A percentile compares a stretch with the other conserved stretches of the same genome.
Evolutionary conservation across 371 early-diverging fungal genomes (phyloP).

Genomic region (Actinomortierella ambigua): DNA sequence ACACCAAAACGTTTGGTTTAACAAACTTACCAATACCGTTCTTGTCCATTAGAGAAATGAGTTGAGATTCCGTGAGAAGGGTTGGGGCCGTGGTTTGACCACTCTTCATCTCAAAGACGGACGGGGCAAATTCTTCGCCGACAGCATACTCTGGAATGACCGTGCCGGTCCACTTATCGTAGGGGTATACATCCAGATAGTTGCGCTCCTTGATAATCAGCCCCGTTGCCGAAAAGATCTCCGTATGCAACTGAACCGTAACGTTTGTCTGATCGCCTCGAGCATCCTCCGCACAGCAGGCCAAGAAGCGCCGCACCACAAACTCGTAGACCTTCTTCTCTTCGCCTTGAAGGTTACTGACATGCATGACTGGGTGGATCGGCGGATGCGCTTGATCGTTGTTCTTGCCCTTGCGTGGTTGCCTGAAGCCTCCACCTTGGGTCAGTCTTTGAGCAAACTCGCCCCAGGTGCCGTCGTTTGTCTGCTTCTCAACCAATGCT

Average conservation of each 20-base stretch:
- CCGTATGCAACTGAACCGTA: slow-evolving; percentile 68
- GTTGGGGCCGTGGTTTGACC: slow-evolving; percentile 86
- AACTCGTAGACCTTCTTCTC: slow-evolving; percentile 91
- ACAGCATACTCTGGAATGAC: slow-evolving; percentile 75
- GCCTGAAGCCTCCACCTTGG: slow-evolving; percentile 74
- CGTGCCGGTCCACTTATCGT: slow-evolving; percentile 89
- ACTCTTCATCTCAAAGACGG: slow-evolving; percentile 62
- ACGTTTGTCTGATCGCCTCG: slow-evolving; percentile 88
- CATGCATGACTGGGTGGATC: slow-evolving; percentile 94
- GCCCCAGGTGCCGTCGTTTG: slow-evolving; percentile 66
- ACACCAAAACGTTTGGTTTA: no score
- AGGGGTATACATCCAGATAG: slow-evolving; percentile 95
- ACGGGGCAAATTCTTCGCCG: slow-evolving; percentile 78
- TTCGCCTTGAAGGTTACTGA: slow-evolving; percentile 68
- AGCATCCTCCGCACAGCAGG: slow-evolving; percentile 95
- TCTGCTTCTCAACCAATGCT: slow-evolving; percentile 70
- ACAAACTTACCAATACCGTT: slow-evolving; percentile 89
- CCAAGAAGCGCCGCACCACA: slow-evolving; percentile 92
- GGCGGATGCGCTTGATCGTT: slow-evolving; percentile 99
- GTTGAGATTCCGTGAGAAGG: slow-evolving; percentile 91
- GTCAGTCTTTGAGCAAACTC: slow-evolving; percentile 69
- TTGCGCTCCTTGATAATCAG: slow-evolving; percentile 84
- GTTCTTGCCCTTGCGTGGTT: slow-evolving; percentile 89
- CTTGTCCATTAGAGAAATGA: slow-evolving; percentile 97
- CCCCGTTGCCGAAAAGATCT: slow-evolving; percentile 79